Base-by-base conservation (phyloP, 2,329 filamentous ascomycete species). In the Colletotrichum australisinense region DNA sequence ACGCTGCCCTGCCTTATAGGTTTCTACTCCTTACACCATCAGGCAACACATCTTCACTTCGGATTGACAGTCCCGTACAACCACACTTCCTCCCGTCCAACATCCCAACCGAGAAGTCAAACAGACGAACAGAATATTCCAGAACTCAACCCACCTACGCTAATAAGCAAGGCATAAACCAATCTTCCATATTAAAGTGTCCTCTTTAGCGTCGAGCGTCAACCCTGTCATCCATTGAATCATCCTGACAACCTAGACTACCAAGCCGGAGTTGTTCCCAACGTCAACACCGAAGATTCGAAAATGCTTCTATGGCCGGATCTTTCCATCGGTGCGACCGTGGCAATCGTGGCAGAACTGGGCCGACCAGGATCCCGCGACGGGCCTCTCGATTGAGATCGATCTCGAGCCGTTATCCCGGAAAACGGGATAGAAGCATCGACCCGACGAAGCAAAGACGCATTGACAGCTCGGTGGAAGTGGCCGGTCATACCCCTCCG, bases 401-500 rank as follows among this genome's bases (percentile, higher is more conserved):
- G 26, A 32, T 26, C 24, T 67, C 30, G 46, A 49, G 49, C 63
- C 63, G 64, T 30, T 38, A 70, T 52, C 62, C 67, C 57, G 71
- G 60, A 19, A 46, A 35, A 67, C 66, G 59, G 60, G 53, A 19
- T 59, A 19, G 30, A 49, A 9, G 19, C 35, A 66, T 38, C 24
- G 62, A 57, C 42, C 60, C 71, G 46, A 71, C 49, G 26, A 53
- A 60, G 56, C 59, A 28, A 59, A 38, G 42, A 30, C 63, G 68
- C 71, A 71, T 71, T 71, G 67, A 73, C 56, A 49, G 52, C 32
- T 35, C 71, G 67, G 67, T 71, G 11, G 42, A 73, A 71, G 71
- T 71, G 35, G 42, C 71, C 71, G 67, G 67, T 63, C 67, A 71
- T 26, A 56, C 60, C 60, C 66, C 58, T 72, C 67, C 71, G 71